A percentile compares a stretch with the other conserved stretches of the same genome.
phyloP scores from a whole-genome alignment of 345 rosid genomes.

The Cardamine chenopodiifolia region DNA sequence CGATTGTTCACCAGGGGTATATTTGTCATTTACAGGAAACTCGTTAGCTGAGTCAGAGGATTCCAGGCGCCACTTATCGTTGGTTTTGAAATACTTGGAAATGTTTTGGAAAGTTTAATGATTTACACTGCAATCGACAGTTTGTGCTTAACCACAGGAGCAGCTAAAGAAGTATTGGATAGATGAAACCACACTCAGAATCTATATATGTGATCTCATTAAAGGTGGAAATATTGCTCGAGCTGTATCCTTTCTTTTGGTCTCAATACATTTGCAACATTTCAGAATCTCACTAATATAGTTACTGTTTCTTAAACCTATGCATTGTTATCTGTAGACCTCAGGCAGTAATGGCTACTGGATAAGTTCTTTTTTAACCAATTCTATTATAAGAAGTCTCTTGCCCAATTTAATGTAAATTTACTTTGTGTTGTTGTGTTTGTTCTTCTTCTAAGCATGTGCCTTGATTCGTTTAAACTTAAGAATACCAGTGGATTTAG shows the following conservation, averaged over 20 bases:
- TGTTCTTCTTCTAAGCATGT: not conserved
- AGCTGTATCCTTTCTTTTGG: constrained; percentile 53
- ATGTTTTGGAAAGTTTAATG: constrained; percentile 48
- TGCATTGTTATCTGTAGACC: constrained; percentile 51
- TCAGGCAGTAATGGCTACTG: constrained; percentile 97
- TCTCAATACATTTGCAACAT: not conserved
- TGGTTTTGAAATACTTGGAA: not conserved
- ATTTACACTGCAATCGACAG: constrained; percentile 60
- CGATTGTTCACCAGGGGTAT: not conserved
- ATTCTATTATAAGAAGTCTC: constrained; percentile 88
- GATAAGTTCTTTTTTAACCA: constrained; percentile 89
- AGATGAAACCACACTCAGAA: constrained; percentile 70
- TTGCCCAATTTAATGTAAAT: constrained; percentile 83
- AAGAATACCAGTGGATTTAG: not conserved
- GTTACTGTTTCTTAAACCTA: constrained; percentile 14
- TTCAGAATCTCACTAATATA: not conserved
- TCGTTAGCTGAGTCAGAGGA: not conserved
- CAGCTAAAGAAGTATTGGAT: constrained; percentile 75
- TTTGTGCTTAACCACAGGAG: no score
- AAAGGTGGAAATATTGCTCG: constrained; percentile 81
- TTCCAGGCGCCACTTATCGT: not conserved
- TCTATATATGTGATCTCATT: constrained; percentile 88
- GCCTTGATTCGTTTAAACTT: not conserved
- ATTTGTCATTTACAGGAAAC: not conserved
- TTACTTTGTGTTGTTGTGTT: constrained; percentile 27